phyloP scores from a whole-genome alignment of 192 early-diverging fungal genomes.

The Chytriomyces sp. region DNA sequence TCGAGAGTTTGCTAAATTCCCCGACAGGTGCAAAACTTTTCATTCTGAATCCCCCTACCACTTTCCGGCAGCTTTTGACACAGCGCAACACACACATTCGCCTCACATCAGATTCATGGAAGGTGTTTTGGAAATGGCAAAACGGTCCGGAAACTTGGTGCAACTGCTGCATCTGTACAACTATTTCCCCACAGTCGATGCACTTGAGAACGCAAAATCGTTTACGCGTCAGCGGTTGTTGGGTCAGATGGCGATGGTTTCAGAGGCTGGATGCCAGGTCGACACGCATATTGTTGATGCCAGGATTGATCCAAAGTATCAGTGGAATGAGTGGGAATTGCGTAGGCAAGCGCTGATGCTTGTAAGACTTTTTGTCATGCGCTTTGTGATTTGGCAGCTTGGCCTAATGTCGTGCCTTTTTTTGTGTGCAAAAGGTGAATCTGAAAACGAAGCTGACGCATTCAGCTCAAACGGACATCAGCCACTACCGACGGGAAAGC shows the following conservation, averaged over 20 bases:
- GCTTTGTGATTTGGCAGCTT: neutral
- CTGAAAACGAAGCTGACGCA: conserved; percentile 62
- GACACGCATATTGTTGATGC: conserved; percentile 65
- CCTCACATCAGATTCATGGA: conserved; percentile 44
- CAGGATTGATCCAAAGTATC: conserved; percentile 55
- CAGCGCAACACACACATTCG: too few species aligned
- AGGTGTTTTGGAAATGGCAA: conserved; percentile 52
- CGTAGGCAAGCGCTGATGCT: conserved; percentile 61
- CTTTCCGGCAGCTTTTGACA: too few species aligned
- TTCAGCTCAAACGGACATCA: conserved; percentile 54
- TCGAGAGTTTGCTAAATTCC: conserved; percentile 52
- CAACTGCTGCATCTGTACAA: conserved; percentile 63
- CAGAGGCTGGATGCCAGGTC: conserved; percentile 61
- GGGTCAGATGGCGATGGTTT: conserved; percentile 59
- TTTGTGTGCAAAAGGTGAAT: conserved; percentile 48
- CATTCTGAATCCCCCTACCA: neutral
- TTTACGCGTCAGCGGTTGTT: conserved; percentile 57
- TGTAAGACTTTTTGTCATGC: conserved; percentile 30
- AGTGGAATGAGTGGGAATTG: conserved; percentile 71
- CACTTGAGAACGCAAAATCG: conserved; percentile 61
- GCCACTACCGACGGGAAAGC: conserved; percentile 56
- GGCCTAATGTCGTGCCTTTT: neutral
- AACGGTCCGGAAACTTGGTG: conserved; percentile 49
- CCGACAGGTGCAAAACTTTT: conserved; percentile 44
- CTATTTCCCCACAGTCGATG: conserved; percentile 67